These are phyloP conservation scores for Leccinum fibrillosum DNA, from an alignment of 768 basidiomycete genomes.

Conservation along the genomic window DNA sequence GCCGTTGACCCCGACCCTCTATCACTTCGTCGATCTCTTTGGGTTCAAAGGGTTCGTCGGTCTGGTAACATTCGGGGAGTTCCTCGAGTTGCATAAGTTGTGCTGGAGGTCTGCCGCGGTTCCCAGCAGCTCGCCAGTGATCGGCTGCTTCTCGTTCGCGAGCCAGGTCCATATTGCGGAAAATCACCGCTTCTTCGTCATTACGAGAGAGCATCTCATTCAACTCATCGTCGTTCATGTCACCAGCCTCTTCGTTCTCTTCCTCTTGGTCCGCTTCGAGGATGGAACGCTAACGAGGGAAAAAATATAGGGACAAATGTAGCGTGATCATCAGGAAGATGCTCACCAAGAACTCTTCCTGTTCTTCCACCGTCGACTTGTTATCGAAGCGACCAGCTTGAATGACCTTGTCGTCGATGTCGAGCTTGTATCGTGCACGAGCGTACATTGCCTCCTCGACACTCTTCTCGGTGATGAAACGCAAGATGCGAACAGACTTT, in stretches of 20 bases:
- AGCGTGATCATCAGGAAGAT: not conserved
- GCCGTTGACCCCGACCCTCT: constrained; percentile 83
- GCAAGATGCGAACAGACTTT: constrained; percentile 92
- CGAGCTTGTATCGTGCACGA: constrained; percentile 91
- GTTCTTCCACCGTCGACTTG: constrained; percentile 96
- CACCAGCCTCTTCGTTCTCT: constrained; percentile 85
- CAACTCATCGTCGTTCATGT: constrained; percentile 93
- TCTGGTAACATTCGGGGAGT: constrained; percentile 88
- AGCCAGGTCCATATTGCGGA: constrained; percentile 79
- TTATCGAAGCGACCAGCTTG: constrained; percentile 99
- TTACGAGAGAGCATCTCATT: constrained; percentile 88
- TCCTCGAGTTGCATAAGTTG: constrained; percentile 84
- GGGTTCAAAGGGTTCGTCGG: constrained; percentile 77
- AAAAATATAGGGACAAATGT: constrained; percentile 6
- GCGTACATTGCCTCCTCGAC: constrained; percentile 98
- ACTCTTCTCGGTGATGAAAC: constrained; percentile 97
- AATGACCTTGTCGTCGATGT: constrained; percentile 99
- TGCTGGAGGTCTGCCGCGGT: constrained; percentile 73
- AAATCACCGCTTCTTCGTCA: constrained; percentile 74
- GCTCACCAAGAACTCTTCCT: constrained; percentile 88
- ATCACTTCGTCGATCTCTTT: constrained; percentile 46
- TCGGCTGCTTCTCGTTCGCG: constrained; percentile 67
- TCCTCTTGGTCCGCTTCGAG: constrained; percentile 88
- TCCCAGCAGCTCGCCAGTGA: constrained; percentile 68
- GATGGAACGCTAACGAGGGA: constrained; percentile 66